A percentile compares a stretch with the other conserved stretches of the same genome.
phyloP scores from a whole-genome alignment of 202 grass and related monocot genomes.

The Schoenoplectus tabernaemontani region DNA sequence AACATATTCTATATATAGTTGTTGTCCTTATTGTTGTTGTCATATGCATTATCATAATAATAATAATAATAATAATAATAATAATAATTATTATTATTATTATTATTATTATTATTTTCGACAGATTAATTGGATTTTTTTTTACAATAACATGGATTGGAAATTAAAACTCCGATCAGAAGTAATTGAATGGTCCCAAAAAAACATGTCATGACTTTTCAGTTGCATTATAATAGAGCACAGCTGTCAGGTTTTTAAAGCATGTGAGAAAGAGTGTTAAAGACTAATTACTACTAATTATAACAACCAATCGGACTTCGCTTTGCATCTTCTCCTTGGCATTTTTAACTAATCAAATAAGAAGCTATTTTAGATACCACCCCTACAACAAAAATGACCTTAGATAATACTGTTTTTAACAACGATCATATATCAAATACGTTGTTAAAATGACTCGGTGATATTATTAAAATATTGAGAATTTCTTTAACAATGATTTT shows the following conservation, averaged over 20 bases:
- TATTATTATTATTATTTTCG: too few relatives aligned
- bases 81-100: too few relatives aligned
- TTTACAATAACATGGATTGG: not conserved
- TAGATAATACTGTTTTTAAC: too few relatives aligned
- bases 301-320: not conserved
- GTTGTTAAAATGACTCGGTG: too few relatives aligned
- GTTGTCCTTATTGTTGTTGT: not conserved
- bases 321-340: not conserved
- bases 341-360: not conserved
- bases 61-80: too few relatives aligned
- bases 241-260: constrained; percentile 13
- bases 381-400: too few relatives aligned
- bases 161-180: not conserved
- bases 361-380: not conserved
- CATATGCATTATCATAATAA: too few relatives aligned
- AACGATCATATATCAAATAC: too few relatives aligned
- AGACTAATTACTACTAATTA: not conserved
- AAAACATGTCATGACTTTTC: not conserved
- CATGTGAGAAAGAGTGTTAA: not conserved
- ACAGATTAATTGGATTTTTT: not conserved
- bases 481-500: too few relatives aligned
- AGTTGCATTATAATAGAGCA: not conserved
- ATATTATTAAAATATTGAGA: too few relatives aligned
- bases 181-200: not conserved
- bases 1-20: not conserved